Evolutionary conservation across 2,329 filamentous ascomycete genomes (phyloP), one percentile per base, ranked within the genome.

Genomic region (Cercospora sp.): DNA sequence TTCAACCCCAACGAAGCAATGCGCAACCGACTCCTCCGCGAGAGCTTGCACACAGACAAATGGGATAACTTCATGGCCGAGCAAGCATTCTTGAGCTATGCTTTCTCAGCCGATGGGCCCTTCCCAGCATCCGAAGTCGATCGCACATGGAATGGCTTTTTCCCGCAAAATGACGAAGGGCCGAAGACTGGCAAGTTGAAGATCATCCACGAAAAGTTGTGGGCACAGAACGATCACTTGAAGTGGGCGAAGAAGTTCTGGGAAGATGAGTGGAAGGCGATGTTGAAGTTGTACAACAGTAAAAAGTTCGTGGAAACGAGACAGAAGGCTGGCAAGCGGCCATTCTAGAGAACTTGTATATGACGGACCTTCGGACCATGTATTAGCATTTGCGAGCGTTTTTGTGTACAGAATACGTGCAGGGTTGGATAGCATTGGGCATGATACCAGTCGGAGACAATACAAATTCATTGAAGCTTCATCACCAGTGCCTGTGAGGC

Each of bases 151-250:
- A 72, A 72, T 65, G 71, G 69, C 10, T 71, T 71, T 63, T 69
- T 71, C 42, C 69, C 69, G 9, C 64, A 70, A 33, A 6, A 39
- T 20, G 67, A 69, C 33, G 67, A 69, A 53, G 69, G 69, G 10
- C 64, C 58, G 1, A 66, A 64, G 65, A 57, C 61, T 3, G 67
- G 67, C 31, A 64, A 67, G 12, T 23, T 72, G n/a, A 71, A 71
- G 62, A 71, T 71, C 26, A 66, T 72, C 30, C 71, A 72, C 57
- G 71, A 72, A 39, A 72, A 72, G 60, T 51, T 72, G 26, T 72
- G 71, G 71, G 42, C 67, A 6, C 28, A 63, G 23, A 68, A 69
- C 33, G 63, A 67, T 9, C 48, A 59, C 23, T 33, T 69, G 53
- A 64, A 58, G 28, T 72, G 69, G 69, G 66, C 66, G n/a, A 57